Conservation (phyloP, 2,329 filamentous ascomycete genomes). For the Cytospora mali region DNA sequence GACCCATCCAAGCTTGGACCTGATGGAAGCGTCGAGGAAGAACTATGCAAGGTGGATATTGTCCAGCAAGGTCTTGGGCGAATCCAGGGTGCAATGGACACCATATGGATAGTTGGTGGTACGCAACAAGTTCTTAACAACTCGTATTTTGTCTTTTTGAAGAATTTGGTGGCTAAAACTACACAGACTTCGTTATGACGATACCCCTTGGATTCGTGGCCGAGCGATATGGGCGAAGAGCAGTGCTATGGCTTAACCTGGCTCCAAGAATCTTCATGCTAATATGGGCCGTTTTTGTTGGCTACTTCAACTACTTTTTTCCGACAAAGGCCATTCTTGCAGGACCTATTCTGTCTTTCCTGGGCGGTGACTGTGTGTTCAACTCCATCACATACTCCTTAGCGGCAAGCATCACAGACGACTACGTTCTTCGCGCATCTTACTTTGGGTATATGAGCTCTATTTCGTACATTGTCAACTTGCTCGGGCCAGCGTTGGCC, state of each 20-base stretch:
- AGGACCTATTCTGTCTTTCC: conserved; percentile 46
- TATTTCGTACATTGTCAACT: conserved; percentile 49
- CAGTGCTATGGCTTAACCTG: conserved; percentile 48
- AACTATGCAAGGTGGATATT: conserved; percentile 55
- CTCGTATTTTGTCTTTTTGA: no score
- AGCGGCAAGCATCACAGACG: conserved; percentile 47
- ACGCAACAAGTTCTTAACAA: conserved; percentile 23
- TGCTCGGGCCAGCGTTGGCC: conserved; percentile 50
- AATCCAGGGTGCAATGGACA: conserved; percentile 55
- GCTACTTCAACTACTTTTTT: conserved; percentile 41
- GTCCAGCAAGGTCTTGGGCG: conserved; percentile 55
- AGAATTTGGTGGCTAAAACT: neutral
- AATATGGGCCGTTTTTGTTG: conserved; percentile 44
- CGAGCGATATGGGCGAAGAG: conserved; percentile 45
- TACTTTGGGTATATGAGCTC: conserved; percentile 56
- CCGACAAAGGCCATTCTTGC: conserved; percentile 44
- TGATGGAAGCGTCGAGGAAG: conserved; percentile 50
- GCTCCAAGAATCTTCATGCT: conserved; percentile 45
- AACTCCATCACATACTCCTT: conserved; percentile 52
- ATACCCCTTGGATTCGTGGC: conserved; percentile 51
- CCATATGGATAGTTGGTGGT: conserved; percentile 53
- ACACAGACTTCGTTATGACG: conserved; percentile 51
- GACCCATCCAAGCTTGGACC: conserved; percentile 41
- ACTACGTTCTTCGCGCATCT: conserved; percentile 46
- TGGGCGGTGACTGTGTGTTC: conserved; percentile 55